Evolutionary conservation across 2,329 filamentous ascomycete genomes (phyloP), one percentile per base, ranked within the genome.

Genomic region (Fusarium torreyae): DNA sequence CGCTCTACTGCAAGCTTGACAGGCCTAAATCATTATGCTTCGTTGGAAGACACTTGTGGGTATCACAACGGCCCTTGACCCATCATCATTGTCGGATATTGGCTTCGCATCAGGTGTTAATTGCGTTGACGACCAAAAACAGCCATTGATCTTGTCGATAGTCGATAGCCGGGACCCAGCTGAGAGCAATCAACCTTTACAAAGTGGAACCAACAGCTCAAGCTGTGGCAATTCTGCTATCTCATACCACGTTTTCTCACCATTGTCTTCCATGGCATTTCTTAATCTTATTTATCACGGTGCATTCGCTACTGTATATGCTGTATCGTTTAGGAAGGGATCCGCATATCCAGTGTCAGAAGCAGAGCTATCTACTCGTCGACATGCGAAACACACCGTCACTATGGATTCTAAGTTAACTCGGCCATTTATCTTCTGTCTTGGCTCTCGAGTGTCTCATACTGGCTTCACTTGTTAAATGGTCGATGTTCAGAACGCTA

Each of bases 41-140:
- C 66, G 40, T 24, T 14, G 34, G 24, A 34, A 20, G 38, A 43
- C 31, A 63, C 20, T 56, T 20, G 57, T 28, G 28, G n/a, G 50
- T 38, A 44, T 59, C 43, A 48, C 40, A 39, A 43, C 18, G 33
- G 44, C 24, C 51, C 39, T 42, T 45, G 18, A 28, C 10, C 26
- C 31, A 55, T n/a, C 28, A 31, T 20, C 55, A 22, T 34, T 18
- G 17, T 33, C 45, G 42, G 40, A 31, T 31, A 42, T 49, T 63
- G 24, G 34, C 51, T 22, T 58, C 20, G 28, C 18, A 20, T 44
- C 33, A 34, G 49, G 26, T 43, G 43, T 24, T 36, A 22, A 26
- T 14, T 18, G 18, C 18, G 52, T 46, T n/a, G 24, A 22, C 22
- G 11, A 44, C 34, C 57, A 18, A 49, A 39, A 38, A 50, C 14